Base-by-base conservation (phyloP, 192 early-diverging fungal genomes). In the Mortierella alpina region DNA sequence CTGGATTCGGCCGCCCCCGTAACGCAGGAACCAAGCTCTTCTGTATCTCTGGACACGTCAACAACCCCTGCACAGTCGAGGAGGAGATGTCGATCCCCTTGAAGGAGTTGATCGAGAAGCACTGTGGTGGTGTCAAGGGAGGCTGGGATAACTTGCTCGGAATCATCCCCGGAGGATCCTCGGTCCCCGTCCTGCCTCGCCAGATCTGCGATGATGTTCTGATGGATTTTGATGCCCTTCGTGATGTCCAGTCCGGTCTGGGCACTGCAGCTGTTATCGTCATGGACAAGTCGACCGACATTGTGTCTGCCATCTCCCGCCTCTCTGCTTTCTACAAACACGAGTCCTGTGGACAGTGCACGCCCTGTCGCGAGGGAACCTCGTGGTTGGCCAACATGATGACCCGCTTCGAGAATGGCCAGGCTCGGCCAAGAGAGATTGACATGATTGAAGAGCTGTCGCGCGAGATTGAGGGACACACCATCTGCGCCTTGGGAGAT, bases 401-500 rank as follows among this genome's bases (percentile, higher is more conserved):
- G 98, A 87, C 88, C 20, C 92, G 98, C 54, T 97, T 99, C 84
- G 96, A 96, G 72, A 84, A 85, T 11, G 98, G 98, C 41, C 84
- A 95, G 66, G 96, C 92, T 7, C 90, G 88, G 13, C 74, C 86
- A 14, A 86, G 89, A 39, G 98, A 99, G 82, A 97, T 99, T 83
- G 98, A 99, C 83, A 93, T 95, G 91, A 96, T 99, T 51, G 89
- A 94, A 74, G 97, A 98, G 86, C 86, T 99, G 52, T 91, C 94
- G 42, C 91, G 96, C 82, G 93, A 98, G 86, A 99, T 99, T 86
- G 98, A 99, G 84, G 98, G 98, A 39, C 98, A 98, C 82, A 99
- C 98, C n/a, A 99, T 99, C 80, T 99, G 98, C 81, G 98, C 98
- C 49, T 86, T 99, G 85, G 98, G 96, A 61, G 98, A 99, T 85